Base-by-base conservation (phyloP, 129 eudicot species). In the Ambrosia artemisiifolia region DNA sequence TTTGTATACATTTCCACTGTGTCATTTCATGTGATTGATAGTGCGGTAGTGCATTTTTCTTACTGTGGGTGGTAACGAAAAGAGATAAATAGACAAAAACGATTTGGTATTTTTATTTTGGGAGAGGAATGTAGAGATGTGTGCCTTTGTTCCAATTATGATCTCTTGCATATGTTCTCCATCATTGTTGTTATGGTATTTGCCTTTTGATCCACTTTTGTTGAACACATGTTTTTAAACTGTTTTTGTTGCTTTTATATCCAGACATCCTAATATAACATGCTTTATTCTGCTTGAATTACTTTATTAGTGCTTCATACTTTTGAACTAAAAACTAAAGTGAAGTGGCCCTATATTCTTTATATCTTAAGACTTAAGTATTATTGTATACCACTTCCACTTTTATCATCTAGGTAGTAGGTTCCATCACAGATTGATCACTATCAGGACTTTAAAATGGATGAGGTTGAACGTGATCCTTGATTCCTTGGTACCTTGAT, bases 101-200 rank as follows among this genome's bases (percentile, higher is more conserved):
- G 3, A 70, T 46, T 67, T 67, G 38, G 35, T 56, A 24, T 67
- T 67, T 64, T 47, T 64, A 74, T 74, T 63, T 50, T 73, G 78
- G 70, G 50, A 73, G 48, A 73, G 48, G 78, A 62, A 74, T 74
- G 78, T 64, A 74, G 71, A 74, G 78, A 63, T 74, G 78, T 54
- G 71, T 50, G 65, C 64, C 28, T 64, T 74, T 63, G 40, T 12
- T 30, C 16, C 18, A 12, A 6, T 32, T 30, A 11, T 60, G 43
- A 60, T 12, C 42, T 13, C 19, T 32, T 56, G 63, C 65, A 60
- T 33, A 14, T 32, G 18, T 32, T 32, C 18, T 60, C 65, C 65
- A 28, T 60, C 38, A 4, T 8, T 20, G 63, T 51, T 53, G 34
- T 24, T 60, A 5, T 60, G 65, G 10, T 60, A 13, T 60, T 18